These are phyloP conservation scores for Psophocarpus tetragonolobus DNA, from an alignment of 306 rosid genomes.

Conservation along the genomic window DNA sequence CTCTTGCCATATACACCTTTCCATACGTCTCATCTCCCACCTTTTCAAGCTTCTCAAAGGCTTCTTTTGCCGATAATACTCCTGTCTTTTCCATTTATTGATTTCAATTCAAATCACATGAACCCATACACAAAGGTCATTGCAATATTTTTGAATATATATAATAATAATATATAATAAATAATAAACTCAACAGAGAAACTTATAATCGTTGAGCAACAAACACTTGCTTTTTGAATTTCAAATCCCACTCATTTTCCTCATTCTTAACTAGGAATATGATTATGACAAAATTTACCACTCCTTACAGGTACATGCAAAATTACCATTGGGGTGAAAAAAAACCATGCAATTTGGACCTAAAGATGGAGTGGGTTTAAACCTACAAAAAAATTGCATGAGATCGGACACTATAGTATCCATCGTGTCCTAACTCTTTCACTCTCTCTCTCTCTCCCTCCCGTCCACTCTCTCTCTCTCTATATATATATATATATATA, in stretches of 20 bases:
- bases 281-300: too few relatives aligned
- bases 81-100: conserved; percentile 30
- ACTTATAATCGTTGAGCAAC: conserved; percentile 47
- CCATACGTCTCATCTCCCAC: conserved; percentile 96
- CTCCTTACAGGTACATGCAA: too few relatives aligned
- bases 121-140: not conserved
- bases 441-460: too few relatives aligned
- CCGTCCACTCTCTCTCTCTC: too few relatives aligned
- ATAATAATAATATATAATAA: not conserved
- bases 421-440: too few relatives aligned
- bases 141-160: not conserved
- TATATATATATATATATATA: too few relatives aligned
- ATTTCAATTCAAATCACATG: not conserved
- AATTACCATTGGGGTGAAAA: too few relatives aligned
- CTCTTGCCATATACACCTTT: conserved; percentile 86
- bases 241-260: conserved; percentile 54
- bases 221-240: conserved; percentile 56
- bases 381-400: too few relatives aligned
- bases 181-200: not conserved
- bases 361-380: too few relatives aligned
- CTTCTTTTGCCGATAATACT: conserved; percentile 76
- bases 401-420: too few relatives aligned
- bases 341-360: too few relatives aligned
- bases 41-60: conserved; percentile 86
- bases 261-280: too few relatives aligned